A percentile compares a stretch with the other conserved stretches of the same genome.
Evolutionary conservation across 345 rosid species (phyloP).

Genomic region (Limnanthes douglasii): DNA sequence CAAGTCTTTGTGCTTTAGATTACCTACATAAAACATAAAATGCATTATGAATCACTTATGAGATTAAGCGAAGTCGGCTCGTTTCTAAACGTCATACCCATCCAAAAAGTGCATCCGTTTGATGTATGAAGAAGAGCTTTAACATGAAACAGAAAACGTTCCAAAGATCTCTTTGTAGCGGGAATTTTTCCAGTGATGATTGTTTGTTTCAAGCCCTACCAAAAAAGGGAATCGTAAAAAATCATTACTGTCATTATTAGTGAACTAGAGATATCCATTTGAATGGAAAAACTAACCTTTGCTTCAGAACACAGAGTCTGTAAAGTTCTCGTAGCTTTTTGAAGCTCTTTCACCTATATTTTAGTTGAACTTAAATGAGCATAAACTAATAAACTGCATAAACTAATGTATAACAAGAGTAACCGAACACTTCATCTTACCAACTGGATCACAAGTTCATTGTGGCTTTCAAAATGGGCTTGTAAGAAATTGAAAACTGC

Average conservation of each 20-base stretch:
- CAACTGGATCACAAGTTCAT: conserved; percentile 43
- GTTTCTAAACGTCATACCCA: conserved; percentile 34
- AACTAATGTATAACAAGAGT: neutral
- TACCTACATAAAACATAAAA: conserved; percentile 31
- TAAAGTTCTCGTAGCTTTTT: conserved; percentile 76
- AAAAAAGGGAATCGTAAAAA: conserved; percentile 8
- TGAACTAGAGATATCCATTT: neutral
- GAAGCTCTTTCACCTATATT: conserved; percentile 64
- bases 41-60: neutral
- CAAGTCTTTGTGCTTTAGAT: conserved; percentile 78
- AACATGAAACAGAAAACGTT: conserved; percentile 68
- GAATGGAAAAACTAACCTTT: conserved; percentile 33
- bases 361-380: no score
- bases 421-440: conserved; percentile 20
- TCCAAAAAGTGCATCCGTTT: conserved; percentile 68
- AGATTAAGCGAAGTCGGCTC: neutral
- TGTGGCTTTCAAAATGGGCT: conserved; percentile 49
- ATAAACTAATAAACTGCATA: no score
- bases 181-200: conserved; percentile 67
- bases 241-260: conserved; percentile 2
- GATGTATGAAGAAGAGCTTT: conserved; percentile 71
- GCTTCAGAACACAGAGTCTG: conserved; percentile 90
- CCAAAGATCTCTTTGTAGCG: conserved; percentile 63
- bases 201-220: conserved; percentile 64
- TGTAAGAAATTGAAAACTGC: conserved; percentile 65